Percentiles rank a stretch among this genome's conserved stretches.
Conservation (phyloP, 345 rosid species). For the Sonneratia alba region DNA sequence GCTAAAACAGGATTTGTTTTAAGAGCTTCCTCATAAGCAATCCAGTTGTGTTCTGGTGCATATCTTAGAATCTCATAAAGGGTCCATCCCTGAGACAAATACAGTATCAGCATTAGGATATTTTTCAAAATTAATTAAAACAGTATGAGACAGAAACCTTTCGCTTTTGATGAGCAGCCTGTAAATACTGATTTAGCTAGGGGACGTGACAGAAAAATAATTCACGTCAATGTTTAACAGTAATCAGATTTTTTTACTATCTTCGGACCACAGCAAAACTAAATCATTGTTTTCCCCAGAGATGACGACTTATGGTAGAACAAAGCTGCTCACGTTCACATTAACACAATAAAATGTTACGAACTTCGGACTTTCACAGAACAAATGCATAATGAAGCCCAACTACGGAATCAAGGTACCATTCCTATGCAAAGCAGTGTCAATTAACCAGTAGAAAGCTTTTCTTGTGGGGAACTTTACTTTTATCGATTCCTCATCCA, state of each 20-base stretch:
- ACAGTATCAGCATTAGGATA: slow-evolving; percentile 4
- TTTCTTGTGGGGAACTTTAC: neutral
- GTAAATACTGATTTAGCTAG: neutral
- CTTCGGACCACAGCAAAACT: neutral
- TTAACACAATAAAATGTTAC: neutral
- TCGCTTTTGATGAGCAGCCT: neutral
- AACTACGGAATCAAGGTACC: neutral
- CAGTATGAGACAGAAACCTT: neutral
- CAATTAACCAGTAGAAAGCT: neutral
- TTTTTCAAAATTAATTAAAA: neutral
- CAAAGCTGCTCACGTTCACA: neutral
- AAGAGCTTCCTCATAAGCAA: slow-evolving; percentile 83
- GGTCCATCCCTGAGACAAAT: slow-evolving; percentile 74
- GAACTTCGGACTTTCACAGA: neutral
- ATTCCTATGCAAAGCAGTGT: too few relatives aligned
- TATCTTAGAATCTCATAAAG: slow-evolving; percentile 70
- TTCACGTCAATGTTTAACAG: neutral
- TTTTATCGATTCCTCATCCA: neutral
- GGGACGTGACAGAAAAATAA: neutral
- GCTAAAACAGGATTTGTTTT: slow-evolving; percentile 82
- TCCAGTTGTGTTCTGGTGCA: slow-evolving; percentile 87
- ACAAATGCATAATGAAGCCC: neutral
- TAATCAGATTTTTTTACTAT: neutral
- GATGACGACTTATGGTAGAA: neutral
- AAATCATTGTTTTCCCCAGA: neutral